phyloP scores from a whole-genome alignment of 306 rosid genomes.

The Lathyrus tuberosus region DNA sequence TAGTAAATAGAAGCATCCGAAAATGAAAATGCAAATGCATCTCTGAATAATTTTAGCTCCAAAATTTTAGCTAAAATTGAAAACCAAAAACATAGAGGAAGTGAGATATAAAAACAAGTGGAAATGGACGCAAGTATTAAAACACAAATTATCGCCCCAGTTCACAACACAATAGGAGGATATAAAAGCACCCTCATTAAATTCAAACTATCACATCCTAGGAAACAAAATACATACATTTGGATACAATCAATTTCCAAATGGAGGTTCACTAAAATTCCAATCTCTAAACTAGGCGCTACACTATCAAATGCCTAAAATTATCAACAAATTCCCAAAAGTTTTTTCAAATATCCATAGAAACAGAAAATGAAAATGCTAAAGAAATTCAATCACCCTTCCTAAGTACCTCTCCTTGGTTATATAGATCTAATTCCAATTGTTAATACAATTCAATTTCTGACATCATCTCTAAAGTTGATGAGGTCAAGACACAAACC shows the following conservation, averaged over 20 bases:
- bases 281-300: conserved; percentile 60
- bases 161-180: not conserved
- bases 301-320: conserved; percentile 61
- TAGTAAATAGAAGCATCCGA: too few species aligned
- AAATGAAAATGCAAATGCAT: too few species aligned
- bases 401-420: conserved; percentile 48
- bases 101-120: not conserved
- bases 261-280: conserved; percentile 42
- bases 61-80: too few species aligned
- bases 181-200: not conserved
- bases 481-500: conserved; percentile 44
- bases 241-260: conserved; percentile 73
- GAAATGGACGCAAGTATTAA: not conserved
- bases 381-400: conserved; percentile 56
- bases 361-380: conserved; percentile 44
- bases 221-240: conserved; percentile 48
- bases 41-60: too few species aligned
- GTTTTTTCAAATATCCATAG: conserved; percentile 40
- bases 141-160: not conserved
- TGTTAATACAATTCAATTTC: conserved; percentile 53
- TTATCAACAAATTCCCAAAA: conserved; percentile 42
- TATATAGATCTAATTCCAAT: conserved; percentile 49
- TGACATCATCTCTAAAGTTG: conserved; percentile 57
- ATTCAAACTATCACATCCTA: conserved; percentile 58
- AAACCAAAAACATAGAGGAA: too few species aligned